These are phyloP conservation scores for Trichaptum fuscoviolaceum DNA, from an alignment of 768 basidiomycete species.

Conservation along the genomic window DNA sequence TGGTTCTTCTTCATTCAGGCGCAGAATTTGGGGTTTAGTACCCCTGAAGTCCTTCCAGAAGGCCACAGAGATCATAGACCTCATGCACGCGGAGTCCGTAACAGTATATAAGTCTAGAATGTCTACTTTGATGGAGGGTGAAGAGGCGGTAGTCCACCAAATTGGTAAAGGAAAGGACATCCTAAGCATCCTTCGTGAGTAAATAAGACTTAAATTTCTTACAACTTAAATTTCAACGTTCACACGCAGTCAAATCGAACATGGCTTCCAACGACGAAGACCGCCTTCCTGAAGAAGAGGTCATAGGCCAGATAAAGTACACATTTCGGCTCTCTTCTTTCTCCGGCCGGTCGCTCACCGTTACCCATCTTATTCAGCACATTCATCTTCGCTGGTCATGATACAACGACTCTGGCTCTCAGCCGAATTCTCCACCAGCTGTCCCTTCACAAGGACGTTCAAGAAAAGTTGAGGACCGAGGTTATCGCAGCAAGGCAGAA, in stretches of 20 bases:
- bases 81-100: slow-evolving; percentile 39
- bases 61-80: slow-evolving; percentile 40
- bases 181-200: slow-evolving; percentile 20
- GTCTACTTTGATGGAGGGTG: slow-evolving; percentile 1
- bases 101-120: slow-evolving; percentile 37
- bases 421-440: slow-evolving; percentile 17
- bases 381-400: slow-evolving; percentile 18
- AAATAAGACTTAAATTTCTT: slow-evolving; percentile 33
- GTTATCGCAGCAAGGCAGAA: slow-evolving; percentile 6
- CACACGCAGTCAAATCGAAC: slow-evolving; percentile 35
- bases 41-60: slow-evolving; percentile 35
- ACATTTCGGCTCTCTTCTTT: slow-evolving; percentile 11
- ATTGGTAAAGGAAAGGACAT: slow-evolving; percentile 9
- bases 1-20: slow-evolving; percentile 36
- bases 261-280: slow-evolving; percentile 27
- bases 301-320: slow-evolving; percentile 47
- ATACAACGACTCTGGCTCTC: slow-evolving; percentile 16
- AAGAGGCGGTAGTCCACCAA: slow-evolving; percentile 5
- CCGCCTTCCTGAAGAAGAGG: slow-evolving; percentile 36
- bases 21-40: slow-evolving; percentile 36
- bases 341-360: neutral
- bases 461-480: slow-evolving; percentile 14
- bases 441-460: slow-evolving; percentile 12
- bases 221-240: slow-evolving; percentile 11
- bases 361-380: slow-evolving; percentile 2